phyloP scores from a whole-genome alignment of 805 yeast species.

The Yarrowia sp. region DNA sequence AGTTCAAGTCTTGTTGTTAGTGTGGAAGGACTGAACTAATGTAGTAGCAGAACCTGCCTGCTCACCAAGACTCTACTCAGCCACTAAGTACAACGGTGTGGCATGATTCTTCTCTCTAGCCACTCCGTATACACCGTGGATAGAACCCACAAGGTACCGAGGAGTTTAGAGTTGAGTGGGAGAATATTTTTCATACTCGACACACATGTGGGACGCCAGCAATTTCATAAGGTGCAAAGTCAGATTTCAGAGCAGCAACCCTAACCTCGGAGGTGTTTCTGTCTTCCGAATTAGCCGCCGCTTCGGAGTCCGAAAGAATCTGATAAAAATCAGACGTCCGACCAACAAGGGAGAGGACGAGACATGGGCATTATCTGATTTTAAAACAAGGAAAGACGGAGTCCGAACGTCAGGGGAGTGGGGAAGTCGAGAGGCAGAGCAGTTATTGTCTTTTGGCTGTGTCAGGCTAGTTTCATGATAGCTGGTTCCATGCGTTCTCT shows the following conservation, averaged over 20 bases:
- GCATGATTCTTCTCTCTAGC: background rate
- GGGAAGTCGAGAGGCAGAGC: background rate
- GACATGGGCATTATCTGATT: too few relatives aligned
- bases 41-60: too few relatives aligned
- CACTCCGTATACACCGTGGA: background rate
- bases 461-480: too few relatives aligned
- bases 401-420: background rate
- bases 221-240: slow-evolving; percentile 1
- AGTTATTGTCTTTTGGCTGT: too few relatives aligned
- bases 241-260: too few relatives aligned
- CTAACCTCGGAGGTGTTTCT: slow-evolving; percentile 7
- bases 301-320: slow-evolving; percentile 30
- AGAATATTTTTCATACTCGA: background rate
- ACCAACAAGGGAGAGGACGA: background rate
- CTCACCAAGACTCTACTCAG: background rate
- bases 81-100: slow-evolving; percentile 8
- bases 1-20: too few relatives aligned
- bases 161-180: slow-evolving; percentile 7
- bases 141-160: slow-evolving; percentile 25
- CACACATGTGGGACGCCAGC: slow-evolving; percentile 16
- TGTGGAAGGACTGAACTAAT: too few relatives aligned
- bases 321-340: slow-evolving; percentile 1
- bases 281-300: slow-evolving; percentile 4
- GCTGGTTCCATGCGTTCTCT: too few relatives aligned
- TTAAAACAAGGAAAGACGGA: slow-evolving; percentile 5